These are phyloP conservation scores for Moniliophthora roreri DNA, from an alignment of 1,284 basidiomycete genomes.

Conservation along the genomic window DNA sequence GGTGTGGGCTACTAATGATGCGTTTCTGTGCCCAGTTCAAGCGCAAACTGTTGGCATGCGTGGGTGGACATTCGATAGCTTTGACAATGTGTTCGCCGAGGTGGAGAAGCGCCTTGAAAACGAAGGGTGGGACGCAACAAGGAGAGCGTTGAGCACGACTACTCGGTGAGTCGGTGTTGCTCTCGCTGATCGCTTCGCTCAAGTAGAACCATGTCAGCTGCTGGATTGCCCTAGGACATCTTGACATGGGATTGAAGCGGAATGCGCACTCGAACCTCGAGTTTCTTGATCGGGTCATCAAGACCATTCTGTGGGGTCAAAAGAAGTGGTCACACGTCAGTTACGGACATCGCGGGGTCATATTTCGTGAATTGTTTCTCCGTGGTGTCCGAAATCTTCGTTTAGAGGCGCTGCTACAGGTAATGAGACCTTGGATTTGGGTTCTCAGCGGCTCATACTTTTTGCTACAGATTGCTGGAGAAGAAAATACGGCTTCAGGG, in stretches of 20 bases:
- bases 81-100: no score
- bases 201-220: not conserved
- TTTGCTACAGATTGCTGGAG: not conserved
- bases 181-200: no score
- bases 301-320: constrained; percentile 25
- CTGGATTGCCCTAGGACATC: not conserved
- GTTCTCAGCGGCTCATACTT: not conserved
- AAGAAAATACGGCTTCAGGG: not conserved
- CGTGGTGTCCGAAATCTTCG: constrained; percentile 25
- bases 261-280: constrained; percentile 10
- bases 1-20: not conserved
- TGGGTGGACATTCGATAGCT: no score
- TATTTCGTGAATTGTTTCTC: constrained; percentile 28
- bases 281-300: constrained; percentile 19
- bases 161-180: not conserved
- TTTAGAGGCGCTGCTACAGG: constrained; percentile 25
- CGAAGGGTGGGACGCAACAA: no score
- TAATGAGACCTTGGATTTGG: constrained; percentile 3
- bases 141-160: not conserved
- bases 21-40: not conserved
- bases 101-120: no score
- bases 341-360: constrained; percentile 22
- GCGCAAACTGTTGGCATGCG: not conserved
- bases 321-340: constrained; percentile 23
- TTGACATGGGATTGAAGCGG: not conserved